Base-by-base conservation (phyloP, 768 basidiomycete genomes). In the Termitomyces sp. region DNA sequence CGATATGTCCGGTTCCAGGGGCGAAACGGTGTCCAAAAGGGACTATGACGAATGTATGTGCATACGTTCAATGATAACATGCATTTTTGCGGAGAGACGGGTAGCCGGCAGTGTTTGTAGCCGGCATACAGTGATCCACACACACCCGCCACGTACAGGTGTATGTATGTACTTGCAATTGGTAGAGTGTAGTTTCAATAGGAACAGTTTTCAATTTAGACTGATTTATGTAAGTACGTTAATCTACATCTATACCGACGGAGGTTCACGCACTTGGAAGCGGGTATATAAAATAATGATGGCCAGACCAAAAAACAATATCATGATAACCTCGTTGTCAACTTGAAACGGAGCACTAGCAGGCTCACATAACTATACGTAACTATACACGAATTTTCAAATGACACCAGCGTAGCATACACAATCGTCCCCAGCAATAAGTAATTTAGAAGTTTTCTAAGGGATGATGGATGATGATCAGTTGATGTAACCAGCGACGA, bases 401-500 rank as follows among this genome's bases (percentile, higher is more conserved):
- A 25, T 6, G 13, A 45, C 25, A 33, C 53, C 16, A 40, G 5
- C 38, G 13, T 53, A 33, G 42, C 31, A 31, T 53, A 56, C 47
- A 50, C 7, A 39, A 15, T 27, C 7, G 16, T 25, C 50, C 44
- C 39, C 25, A 20, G 20, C 20, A n/a, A n/a, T 45, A 23, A n/a
- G n/a, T n/a, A 29, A n/a, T 57, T 63, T 67, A 73, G 59, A 73
- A 73, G 54, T 73, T 73, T 60, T 73, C 71, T 72, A 58, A 42
- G 52, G 48, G 12, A 50, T 49, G 7, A 44, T 27, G 16, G 20
- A 50, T 44, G 55, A 33, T n/a, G 43, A 45, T 45, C 12, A 29
- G 12, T 11, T 42, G 7, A 45, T 36, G 35, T 45, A 15, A 31
- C 31, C 54, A 31, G 27, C 41, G n/a, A 53, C 20, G 16, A 27